Base-by-base conservation (phyloP, 129 eudicot species). In the Helichrysum umbraculigerum region DNA sequence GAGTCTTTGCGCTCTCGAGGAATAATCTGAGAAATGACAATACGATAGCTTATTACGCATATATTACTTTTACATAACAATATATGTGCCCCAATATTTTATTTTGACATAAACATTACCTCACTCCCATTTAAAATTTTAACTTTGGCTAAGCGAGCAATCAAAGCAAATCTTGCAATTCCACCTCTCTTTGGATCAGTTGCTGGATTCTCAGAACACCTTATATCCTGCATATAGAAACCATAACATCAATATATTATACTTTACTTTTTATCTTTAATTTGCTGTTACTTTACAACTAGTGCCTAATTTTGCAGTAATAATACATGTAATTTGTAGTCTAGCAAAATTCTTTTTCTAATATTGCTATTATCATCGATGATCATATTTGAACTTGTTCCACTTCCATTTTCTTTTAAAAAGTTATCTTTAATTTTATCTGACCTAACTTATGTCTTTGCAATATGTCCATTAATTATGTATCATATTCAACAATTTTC, bases 1-100 rank as follows among this genome's bases (percentile, higher is more conserved):
- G 98, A 94, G 77, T 94, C 98, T 82, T 86, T 91, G 66, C 96
- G 82, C 71, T 94, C 98, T 76, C 97, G 85, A 72, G 84, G 80
- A 76, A 87, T 88, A 41, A 94, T 83, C 98, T 94, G 90, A 30
- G 69, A 68, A 65, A 69, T 41, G 64, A 29, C 83, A 51, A 87
- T 52, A 72, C 74, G 10, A 70, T 68, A 64, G 32, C 56, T 57
- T 61, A 54, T 62, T 67, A 21, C 73, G 64, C 35, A 58, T 42
- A 7, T 15, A 58, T 25, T 25, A 47, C 6, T 70, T 35, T 17
- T 37, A 54, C 34, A 75, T 44, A 74, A 62, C 21, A 50, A 54
- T 58, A 77, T 78, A 62, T 30, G 52, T 34, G 34, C 32, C n/a
- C 17, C 12, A 70, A 39, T 41, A 68, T 60, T 75, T 47, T 71